Base-by-base conservation (phyloP, 345 rosid genomes). In the Citrus medica region DNA sequence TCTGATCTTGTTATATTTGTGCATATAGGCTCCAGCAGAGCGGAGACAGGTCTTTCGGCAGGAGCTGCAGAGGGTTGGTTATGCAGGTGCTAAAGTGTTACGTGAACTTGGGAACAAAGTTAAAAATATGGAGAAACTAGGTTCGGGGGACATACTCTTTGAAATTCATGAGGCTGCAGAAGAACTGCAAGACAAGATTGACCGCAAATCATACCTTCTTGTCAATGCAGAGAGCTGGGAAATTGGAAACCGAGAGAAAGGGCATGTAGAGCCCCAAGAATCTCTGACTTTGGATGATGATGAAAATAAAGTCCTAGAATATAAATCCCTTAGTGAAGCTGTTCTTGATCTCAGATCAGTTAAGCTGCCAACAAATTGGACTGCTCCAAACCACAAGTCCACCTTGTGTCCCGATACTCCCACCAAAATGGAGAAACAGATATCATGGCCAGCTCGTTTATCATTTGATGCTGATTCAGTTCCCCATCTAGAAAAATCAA, bases 181-280 rank as follows among this genome's bases (percentile, higher is more conserved):
- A 76, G 92, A 87, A 65, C 56, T 95, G 87, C 98, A 92, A 78
- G 73, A 73, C 71, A 93, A 91, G 82, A 77, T 95, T 40, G 99
- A 95, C 86, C 85, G 85, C 69, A 95, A 87, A 70, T 93, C 99
- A 2, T 93, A 93, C 88, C 88, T 93, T 81, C 86, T 93, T 9
- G 97, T 93, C 82, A 90, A 93, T 76, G 88, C 96, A 0, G 99
- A 92, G 80, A 71, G 84, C 82, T 95, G 99, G 99, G 95, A 93
- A 86, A 90, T 93, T 12, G 94, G 98, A 76, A 88, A 83, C 71
- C 83, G 93, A 55, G 77, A 77, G 33, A 85, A 87, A 65, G 87
- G 78, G 33, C 65, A 46, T 28, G 76, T 79, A 25, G 86, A 85
- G 80, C 89, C 88, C 67, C 94, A 89, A 67, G 91, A 93, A 25